Percentiles rank a stretch among this genome's conserved stretches.
phyloP scores from a whole-genome alignment of 2,329 filamentous ascomycete genomes.

The Biscogniauxia marginata region DNA sequence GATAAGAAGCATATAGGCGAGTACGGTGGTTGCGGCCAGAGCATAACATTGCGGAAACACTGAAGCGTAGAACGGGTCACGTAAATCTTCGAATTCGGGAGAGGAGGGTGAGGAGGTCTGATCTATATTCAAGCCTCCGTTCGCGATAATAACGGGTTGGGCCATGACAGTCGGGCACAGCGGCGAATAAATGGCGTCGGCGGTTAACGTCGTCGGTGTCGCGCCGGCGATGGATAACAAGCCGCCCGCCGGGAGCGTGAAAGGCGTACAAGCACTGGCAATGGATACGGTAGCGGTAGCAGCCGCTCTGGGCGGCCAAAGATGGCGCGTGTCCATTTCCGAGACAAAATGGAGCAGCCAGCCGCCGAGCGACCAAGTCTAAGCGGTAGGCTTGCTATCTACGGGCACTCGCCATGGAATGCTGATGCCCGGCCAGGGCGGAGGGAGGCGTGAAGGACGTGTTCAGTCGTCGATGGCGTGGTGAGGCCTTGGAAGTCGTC shows the following conservation, averaged over 20 bases:
- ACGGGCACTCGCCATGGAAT: constrained; percentile 35
- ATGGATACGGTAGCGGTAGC: constrained; percentile 19
- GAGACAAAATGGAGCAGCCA: constrained; percentile 24
- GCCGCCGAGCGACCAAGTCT: constrained; percentile 27
- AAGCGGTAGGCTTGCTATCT: constrained; percentile 29
- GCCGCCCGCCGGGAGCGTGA: constrained; percentile 44
- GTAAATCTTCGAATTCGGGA: constrained; percentile 60
- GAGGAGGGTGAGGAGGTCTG: constrained; percentile 35
- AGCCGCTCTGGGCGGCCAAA: constrained; percentile 29
- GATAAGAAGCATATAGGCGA: constrained; percentile 88
- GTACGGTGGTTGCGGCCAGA: constrained; percentile 84
- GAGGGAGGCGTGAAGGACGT: constrained; percentile 14
- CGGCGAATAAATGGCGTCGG: constrained; percentile 59
- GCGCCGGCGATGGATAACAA: constrained; percentile 50
- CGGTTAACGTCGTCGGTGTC: constrained; percentile 57
- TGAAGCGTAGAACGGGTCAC: constrained; percentile 90
- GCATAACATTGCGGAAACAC: constrained; percentile 92
- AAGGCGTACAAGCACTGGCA: constrained; percentile 38
- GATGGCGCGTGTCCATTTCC: constrained; percentile 25
- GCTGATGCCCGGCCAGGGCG: constrained; percentile 17
- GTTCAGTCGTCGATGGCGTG: constrained; percentile 16
- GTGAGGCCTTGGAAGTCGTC: not conserved
- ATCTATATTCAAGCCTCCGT: constrained; percentile 40
- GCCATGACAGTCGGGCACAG: constrained; percentile 47
- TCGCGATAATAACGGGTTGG: constrained; percentile 41